Evolutionary conservation across 2,329 filamentous ascomycete genomes (phyloP), one percentile per base, ranked within the genome.

Genomic region (Aulographum hederae): DNA sequence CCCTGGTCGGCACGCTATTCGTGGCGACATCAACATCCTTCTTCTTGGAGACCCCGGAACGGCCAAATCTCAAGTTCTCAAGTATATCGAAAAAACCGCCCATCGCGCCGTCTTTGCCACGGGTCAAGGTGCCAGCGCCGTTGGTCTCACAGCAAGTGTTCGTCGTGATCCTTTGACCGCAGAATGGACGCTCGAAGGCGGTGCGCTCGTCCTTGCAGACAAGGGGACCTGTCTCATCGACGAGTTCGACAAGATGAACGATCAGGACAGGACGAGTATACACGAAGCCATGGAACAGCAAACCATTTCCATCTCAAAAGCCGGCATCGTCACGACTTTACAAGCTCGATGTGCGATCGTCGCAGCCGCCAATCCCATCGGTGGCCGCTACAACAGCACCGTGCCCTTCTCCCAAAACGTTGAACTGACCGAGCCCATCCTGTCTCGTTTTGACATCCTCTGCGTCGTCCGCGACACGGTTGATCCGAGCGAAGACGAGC

Each of bases 271-370:
- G 41, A 95, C 89, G 1, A 93, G 84, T 5, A 98, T 98, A 43
- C 89, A 98, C 67, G 89, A 98, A 63, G 89, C 89, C 37, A 98
- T 98, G 89, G 89, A 98, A 56, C 89, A 98, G 56, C 89, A 98
- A 58, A 98, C 89, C 2, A 98, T 98, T 43, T 95, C 86, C 38
- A 98, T 98, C 48, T 93, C 84, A 40, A 98, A 98, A 53, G 89
- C 89, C 1, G 89, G 89, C 56, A 98, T 98, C 38, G 89, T 98
- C 27, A 98, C 89, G 1, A 95, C 89, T 0, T 65, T 98, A 1
- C 86, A 98, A 53, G 89, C 89, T 27, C 78, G 89, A 25, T 98
- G 89, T 52, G 84, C 85, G 33, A 91, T 98, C 42, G 84, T 98
- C 40, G 89, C 89, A 12, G 89, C 89, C 2, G 89, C 89, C 44